Evolutionary conservation across 306 rosid species (phyloP).

Genomic region (Ormosia semicastrata): DNA sequence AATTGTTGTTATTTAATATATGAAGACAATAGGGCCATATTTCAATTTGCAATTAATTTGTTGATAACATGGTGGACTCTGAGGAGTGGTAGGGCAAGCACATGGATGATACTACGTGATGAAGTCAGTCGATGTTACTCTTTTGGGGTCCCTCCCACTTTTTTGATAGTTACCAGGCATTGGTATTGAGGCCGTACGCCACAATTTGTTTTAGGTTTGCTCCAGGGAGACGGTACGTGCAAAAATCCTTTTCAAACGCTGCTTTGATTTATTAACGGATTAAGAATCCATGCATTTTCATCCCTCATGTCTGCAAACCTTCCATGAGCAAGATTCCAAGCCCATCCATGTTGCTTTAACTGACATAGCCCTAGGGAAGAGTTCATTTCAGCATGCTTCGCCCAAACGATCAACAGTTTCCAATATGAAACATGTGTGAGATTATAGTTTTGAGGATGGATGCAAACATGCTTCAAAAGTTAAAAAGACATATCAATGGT

Average conservation of each 20-base stretch:
- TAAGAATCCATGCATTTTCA: conserved; percentile 6
- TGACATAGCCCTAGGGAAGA: not conserved
- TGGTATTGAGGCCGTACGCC: conserved; percentile 13
- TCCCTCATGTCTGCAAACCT: not conserved
- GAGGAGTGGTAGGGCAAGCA: conserved; percentile 25
- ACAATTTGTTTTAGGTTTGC: conserved; percentile 15
- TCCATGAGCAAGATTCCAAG: not conserved
- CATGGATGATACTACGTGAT: conserved; percentile 32
- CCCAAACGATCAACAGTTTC: not conserved
- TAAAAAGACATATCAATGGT: not conserved
- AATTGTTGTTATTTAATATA: not conserved
- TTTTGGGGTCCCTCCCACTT: conserved; percentile 21
- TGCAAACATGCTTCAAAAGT: not conserved
- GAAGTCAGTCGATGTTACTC: conserved; percentile 39
- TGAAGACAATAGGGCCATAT: not conserved
- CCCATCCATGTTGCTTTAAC: not conserved
- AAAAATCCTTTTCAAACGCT: not conserved
- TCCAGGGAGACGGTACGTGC: not conserved
- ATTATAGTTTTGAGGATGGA: not conserved
- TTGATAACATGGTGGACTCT: not conserved
- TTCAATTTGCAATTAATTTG: not conserved
- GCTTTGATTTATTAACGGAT: not conserved
- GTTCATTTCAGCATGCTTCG: not conserved
- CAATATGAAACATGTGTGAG: not conserved
- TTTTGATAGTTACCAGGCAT: conserved; percentile 19